Evolutionary conservation across 1,139 yeast genomes (phyloP), one percentile per base, ranked within the genome.

Genomic region (Kazachstania sp.): DNA sequence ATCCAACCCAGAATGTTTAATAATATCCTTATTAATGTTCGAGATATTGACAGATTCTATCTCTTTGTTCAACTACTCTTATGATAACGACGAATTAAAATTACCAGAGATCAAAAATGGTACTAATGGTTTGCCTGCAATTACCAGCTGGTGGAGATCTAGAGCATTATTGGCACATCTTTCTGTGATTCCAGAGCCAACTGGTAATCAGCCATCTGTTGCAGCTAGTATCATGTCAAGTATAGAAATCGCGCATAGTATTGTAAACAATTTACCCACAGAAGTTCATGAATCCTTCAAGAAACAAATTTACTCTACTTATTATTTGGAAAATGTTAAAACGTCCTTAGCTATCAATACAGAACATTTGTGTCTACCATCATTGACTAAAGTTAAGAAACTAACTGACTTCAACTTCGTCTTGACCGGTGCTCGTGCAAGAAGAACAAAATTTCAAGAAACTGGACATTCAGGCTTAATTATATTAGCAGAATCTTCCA

Each of bases 341-440:
- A 72, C 70, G 56, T 79, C 77, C 42, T 70, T 80, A 55, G 83
- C 76, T 54, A 79, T 78, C 55, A 81, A 71, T 54, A 75, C 78
- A 37, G 90, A 77, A 61, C 79, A 75, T 62, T 71, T 73, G 45
- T 74, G 78, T 1, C 64, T 74, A 41, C 79, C 77, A 9, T 72
- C 73, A 31, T 73, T 77, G 57, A 68, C 65, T 12, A 74, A 71
- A 65, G 94, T 77, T 29, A 75, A 73, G 48, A 71, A 71, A 28
- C 58, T 79, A 11, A 79, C 95, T 0, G 77, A 79, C 1, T 72
- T 94, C 43, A 70, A 74, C 38, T 75, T 83, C 52, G 75, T 83
- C 1, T 68, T 90, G 43, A 83, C 97, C 1, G 98, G 98, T 54
- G 86, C 92, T 44, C 79, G 81, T 56, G 97, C 95, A 5, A 85